phyloP scores from a whole-genome alignment of 108 stramenopile genomes.

The Fistulifera solaris region DNA sequence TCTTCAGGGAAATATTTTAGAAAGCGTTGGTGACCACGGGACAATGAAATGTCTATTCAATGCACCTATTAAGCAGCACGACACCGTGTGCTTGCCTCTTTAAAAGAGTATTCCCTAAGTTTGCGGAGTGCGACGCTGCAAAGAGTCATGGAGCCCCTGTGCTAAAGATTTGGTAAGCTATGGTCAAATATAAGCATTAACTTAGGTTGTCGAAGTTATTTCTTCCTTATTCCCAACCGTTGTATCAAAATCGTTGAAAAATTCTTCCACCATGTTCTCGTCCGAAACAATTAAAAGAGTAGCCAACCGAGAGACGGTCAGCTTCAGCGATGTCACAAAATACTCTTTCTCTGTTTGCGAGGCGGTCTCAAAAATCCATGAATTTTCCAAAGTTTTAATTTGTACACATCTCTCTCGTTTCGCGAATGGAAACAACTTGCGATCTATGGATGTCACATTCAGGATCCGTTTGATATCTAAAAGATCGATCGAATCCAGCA shows the following conservation, averaged over 20 bases:
- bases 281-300: constrained; percentile 14
- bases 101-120: constrained; percentile 98
- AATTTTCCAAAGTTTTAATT: constrained; percentile 21
- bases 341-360: constrained; percentile 29
- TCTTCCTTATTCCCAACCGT: background rate
- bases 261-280: constrained; percentile 21
- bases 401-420: constrained; percentile 19
- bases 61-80: constrained; percentile 94
- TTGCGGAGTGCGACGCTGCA: constrained; percentile 21
- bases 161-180: background rate
- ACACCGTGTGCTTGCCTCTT: constrained; percentile 96
- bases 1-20: constrained; percentile 88
- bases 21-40: constrained; percentile 97
- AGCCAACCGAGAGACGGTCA: constrained; percentile 38
- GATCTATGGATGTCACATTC: constrained; percentile 6
- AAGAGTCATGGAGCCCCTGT: background rate
- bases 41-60: constrained; percentile 98
- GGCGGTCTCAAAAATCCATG: constrained; percentile 32
- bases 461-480: constrained; percentile 42
- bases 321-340: constrained; percentile 27
- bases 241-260: constrained; percentile 20
- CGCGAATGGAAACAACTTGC: constrained; percentile 20
- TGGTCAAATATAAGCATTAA: background rate
- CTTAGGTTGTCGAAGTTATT: background rate
- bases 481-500: constrained; percentile 21